phyloP scores from a whole-genome alignment of 306 rosid species.

The Carpinus fangiana region DNA sequence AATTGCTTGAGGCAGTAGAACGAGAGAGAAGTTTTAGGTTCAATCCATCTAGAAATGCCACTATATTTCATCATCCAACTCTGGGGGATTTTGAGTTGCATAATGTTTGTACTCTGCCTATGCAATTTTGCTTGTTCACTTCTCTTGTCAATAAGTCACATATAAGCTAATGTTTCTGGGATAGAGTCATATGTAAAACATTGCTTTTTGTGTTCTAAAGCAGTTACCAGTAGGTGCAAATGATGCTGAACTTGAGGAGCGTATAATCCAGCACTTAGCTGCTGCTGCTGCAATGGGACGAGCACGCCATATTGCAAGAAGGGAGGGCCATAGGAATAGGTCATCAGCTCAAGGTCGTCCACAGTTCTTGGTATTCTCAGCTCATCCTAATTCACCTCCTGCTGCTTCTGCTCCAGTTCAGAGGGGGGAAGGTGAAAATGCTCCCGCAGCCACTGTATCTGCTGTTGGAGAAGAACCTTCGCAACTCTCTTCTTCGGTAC shows the following conservation, averaged over 20 bases:
- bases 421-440: slow-evolving; percentile 61
- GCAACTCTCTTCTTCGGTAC: slow-evolving; percentile 40
- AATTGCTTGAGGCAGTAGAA: slow-evolving; percentile 87
- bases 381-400: slow-evolving; percentile 70
- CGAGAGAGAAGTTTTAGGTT: slow-evolving; percentile 78
- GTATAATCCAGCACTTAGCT: slow-evolving; percentile 92
- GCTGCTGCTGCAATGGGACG: slow-evolving; percentile 99
- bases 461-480: slow-evolving; percentile 60
- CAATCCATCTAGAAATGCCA: slow-evolving; percentile 74
- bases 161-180: neutral
- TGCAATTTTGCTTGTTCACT: slow-evolving; percentile 25
- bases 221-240: slow-evolving; percentile 93
- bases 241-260: slow-evolving; percentile 97
- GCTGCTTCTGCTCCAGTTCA: slow-evolving; percentile 59
- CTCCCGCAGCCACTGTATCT: slow-evolving; percentile 48
- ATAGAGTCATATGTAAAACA: slow-evolving; percentile 22
- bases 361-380: slow-evolving; percentile 76
- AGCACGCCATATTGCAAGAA: slow-evolving; percentile 88
- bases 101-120: slow-evolving; percentile 63
- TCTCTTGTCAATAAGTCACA: slow-evolving; percentile 9
- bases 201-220: slow-evolving; percentile 26
- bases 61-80: slow-evolving; percentile 95
- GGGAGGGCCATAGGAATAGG: slow-evolving; percentile 89
- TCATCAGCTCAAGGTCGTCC: slow-evolving; percentile 89
- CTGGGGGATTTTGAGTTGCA: slow-evolving; percentile 95